Base-by-base conservation (phyloP, 768 basidiomycete genomes). In the Suillus placidus region DNA sequence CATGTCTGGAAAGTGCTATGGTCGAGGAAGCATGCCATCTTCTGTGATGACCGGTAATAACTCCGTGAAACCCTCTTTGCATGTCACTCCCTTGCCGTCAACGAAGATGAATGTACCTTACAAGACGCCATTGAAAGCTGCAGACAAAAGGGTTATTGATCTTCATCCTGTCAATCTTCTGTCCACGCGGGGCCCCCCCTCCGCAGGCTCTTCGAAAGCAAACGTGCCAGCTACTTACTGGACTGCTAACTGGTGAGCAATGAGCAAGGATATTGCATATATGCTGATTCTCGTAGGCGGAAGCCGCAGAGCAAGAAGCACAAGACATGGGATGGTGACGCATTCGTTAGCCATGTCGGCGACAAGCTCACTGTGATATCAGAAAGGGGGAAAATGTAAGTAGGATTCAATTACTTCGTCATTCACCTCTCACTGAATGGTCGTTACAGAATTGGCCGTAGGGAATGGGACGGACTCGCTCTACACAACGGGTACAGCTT, bases 251-350 rank as follows among this genome's bases (percentile, higher is more conserved):
- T 91, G 91, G 91, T 89, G 63, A 67, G 79, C 64, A 26, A 58
- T 51, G 54, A 67, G 47, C 35, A 64, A 56, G 43, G 70, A 55
- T 64, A 62, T 5, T 40, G 49, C 35, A 49, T 30, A 52, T 65
- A 45, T 49, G 60, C 43, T 58, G 62, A 69, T 51, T 26, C 16
- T 54, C 57, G 6, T 64, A 93, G 93, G 92, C 84, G 93, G 43
- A 91, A 89, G 70, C 85, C 81, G 14, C 86, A 88, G 71, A 78
- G 77, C 6, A 92, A 83, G 80, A 95, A 95, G 76, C 85, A 93
- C 70, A 91, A 92, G 72, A 91, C 88, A 0, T 95, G 95, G 94
- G 93, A 95, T 64, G 93, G 89, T 3, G 92, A 89, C 67, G 88
- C 83, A 9, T 90, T 84, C 75, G 80, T 91, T 32, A 85, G 86